Percentiles rank a stretch among this genome's conserved stretches.
These are phyloP conservation scores for Thraustotheca clavata DNA, from an alignment of 352 stramenopile species.

Conservation along the genomic window DNA sequence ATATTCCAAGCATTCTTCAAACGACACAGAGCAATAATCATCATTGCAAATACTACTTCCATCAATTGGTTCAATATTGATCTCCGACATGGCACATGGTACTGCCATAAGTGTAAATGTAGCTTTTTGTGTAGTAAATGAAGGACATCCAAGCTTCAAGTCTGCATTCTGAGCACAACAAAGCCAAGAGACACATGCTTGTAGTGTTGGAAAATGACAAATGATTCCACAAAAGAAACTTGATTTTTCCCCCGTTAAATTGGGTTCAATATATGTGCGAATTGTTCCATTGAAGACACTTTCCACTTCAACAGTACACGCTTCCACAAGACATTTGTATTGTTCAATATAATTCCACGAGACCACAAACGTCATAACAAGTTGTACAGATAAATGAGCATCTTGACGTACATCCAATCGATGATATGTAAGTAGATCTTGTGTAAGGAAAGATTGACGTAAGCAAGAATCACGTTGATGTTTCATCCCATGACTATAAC, in stretches of 20 bases:
- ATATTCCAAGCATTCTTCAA: slow-evolving; percentile 1
- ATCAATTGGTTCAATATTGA: neutral
- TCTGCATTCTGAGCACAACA: slow-evolving; percentile 14
- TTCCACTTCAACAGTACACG: neutral
- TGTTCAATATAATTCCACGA: neutral
- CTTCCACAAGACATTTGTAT: slow-evolving; percentile 1
- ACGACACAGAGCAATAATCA: neutral
- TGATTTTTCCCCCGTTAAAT: neutral
- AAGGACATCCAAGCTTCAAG: slow-evolving; percentile 19
- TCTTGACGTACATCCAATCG: neutral
- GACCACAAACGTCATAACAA: slow-evolving; percentile 17
- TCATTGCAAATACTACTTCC: neutral
- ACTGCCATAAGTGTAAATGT: slow-evolving; percentile 3
- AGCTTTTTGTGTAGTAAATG: slow-evolving; percentile 10
- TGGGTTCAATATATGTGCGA: neutral
- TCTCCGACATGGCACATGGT: neutral
- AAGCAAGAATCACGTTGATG: neutral
- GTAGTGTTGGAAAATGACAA: neutral
- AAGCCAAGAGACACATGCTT: slow-evolving; percentile 9
- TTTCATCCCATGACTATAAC: neutral
- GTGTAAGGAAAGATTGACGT: neutral
- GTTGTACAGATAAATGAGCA: neutral
- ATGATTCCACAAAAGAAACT: neutral
- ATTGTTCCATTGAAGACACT: neutral
- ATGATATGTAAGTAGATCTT: slow-evolving; percentile 13